A percentile compares a stretch with the other conserved stretches of the same genome.
Conservation (phyloP, 345 rosid species). For the Lepidium aucheri region DNA sequence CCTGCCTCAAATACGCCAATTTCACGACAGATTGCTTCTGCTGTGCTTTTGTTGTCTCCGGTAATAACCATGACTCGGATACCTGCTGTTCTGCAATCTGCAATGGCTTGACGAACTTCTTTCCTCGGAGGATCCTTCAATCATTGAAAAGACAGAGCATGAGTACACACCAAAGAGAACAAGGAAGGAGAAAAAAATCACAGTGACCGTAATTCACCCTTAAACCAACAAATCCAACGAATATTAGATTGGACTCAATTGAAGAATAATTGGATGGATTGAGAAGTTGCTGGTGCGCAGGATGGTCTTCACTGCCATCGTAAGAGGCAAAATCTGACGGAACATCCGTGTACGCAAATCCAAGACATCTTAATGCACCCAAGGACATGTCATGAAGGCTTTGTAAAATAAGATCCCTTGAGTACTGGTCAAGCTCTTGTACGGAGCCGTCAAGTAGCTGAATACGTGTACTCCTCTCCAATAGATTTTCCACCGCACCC, state of each 20-base stretch:
- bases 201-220: constrained; percentile 42
- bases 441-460: constrained; percentile 75
- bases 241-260: constrained; percentile 65
- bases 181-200: not conserved
- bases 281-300: constrained; percentile 78
- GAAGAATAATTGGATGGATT: constrained; percentile 64
- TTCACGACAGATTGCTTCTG: constrained; percentile 92
- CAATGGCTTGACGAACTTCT: constrained; percentile 90
- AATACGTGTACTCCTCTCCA: constrained; percentile 75
- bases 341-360: constrained; percentile 6
- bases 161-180: not conserved
- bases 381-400: constrained; percentile 68
- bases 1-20: constrained; percentile 77
- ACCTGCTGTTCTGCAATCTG: constrained; percentile 95
- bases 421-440: constrained; percentile 49
- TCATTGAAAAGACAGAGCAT: constrained; percentile 3
- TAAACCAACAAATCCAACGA: constrained; percentile 83
- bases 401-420: constrained; percentile 47
- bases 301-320: constrained; percentile 84
- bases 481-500: constrained; percentile 92
- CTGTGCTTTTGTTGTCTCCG: constrained; percentile 91
- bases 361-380: constrained; percentile 60
- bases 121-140: constrained; percentile 91
- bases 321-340: constrained; percentile 52
- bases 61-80: constrained; percentile 96